Base-by-base conservation (phyloP, 768 basidiomycete species). In the Podaxis pistillaris region DNA sequence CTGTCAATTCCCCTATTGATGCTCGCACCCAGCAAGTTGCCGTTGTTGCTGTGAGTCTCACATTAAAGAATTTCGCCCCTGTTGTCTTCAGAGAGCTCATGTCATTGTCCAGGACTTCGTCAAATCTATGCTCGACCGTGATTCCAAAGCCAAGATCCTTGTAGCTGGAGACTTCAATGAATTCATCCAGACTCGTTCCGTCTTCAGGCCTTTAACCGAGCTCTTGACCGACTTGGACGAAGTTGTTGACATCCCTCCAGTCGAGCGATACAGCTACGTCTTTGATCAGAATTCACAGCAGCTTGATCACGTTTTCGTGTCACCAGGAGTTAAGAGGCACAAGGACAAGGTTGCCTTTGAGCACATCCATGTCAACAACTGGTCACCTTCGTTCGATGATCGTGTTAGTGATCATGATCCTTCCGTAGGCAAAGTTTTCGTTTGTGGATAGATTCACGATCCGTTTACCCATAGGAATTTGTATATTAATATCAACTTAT, bases 141-240 rank as follows among this genome's bases (percentile, higher is more conserved):
- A 85, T 62, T 66, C 74, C 3, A 58, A 74, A 38, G 83, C 85
- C 8, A 83, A 80, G 64, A 72, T 88, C 63, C 66, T 86, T 50
- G 75, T 83, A 6, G 84, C 79, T 1, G 86, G 87, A 4, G 86
- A 87, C 72, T 86, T 82, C 74, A 88, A 88, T 68, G 86, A 87
- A 67, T 86, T 75, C 71, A 66, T 78, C 19, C 81, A 84, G 65
- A 79, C 86, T 1, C 81, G 81, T 53, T 76, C 82, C 11, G 83
- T 83, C 30, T 85, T 81, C 71, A 70, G 69, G 50, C 75, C 83
- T 4, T 71, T 87, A 58, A 69, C 68, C 1, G 64, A 69, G 4
- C 58, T 82, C 22, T 68, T 86, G 50, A 69, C 69, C 22, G 85
- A 87, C 56, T 78, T 83, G 38, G 84, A 86, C 69, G 82, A 79